Evolutionary conservation across 75 land plant genomes (phyloP), one percentile per base, ranked within the genome.

Genomic region (Pinus taeda): DNA sequence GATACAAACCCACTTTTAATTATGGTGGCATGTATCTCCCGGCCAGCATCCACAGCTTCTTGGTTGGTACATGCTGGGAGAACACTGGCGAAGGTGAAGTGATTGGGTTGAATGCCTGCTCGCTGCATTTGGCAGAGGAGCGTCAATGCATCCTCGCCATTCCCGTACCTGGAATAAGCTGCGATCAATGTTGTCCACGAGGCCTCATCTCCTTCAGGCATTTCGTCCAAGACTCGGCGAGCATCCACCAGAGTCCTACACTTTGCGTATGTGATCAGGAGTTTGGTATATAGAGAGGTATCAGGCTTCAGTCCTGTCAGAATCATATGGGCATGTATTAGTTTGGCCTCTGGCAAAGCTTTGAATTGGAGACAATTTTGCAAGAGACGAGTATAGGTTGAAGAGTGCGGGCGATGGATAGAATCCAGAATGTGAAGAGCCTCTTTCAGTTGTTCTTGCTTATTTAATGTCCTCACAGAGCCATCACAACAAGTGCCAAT

Each of bases 121-220:
- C 30, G 30, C 17, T 72, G 71, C 85, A 71, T 80, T 57, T 42
- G 15, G 55, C 59, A 71, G 56, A 75, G 81, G 30, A 87, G 30
- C 4, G 74, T 60, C 6, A 87, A 15, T 26, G 86, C 83, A 33
- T 83, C 74, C 61, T 69, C 64, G 53, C 60, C 24, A 7, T 57
- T 59, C 2, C 81, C 83, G 79, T 75, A 72, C 36, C 18, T 49
- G 4, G 77, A 65, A 74, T 84, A 81, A 26, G 75, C 89, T 66
- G 74, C 77, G 42, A 87, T 87, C 80, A 87, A 79, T 21, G 79
- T 70, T 62, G 75, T 84, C 80, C 82, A 78, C 13, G 72, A 55
- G 57, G 73, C 77, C 3, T 79, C 74, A 76, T 87, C 81, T 57
- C 45, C 29, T 1, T 36, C n/a, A 11, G 3, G 42, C 74, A 72